phyloP scores from a whole-genome alignment of 306 rosid species.

The Inga laurina region DNA sequence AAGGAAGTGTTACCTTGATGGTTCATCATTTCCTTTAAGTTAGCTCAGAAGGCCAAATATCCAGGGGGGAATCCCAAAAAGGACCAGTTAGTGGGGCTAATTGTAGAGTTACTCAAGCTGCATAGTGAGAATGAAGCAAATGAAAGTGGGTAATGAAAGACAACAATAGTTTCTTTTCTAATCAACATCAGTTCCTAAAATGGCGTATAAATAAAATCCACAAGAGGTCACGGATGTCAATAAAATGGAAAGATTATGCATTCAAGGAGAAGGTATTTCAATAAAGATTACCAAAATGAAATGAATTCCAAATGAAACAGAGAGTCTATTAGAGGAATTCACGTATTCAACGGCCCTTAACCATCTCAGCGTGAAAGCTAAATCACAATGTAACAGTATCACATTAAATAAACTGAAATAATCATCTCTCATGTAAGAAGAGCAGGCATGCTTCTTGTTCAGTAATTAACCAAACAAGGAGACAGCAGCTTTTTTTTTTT shows the following conservation, averaged over 20 bases:
- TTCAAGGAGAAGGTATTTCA: not conserved
- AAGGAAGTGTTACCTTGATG: conserved; percentile 13
- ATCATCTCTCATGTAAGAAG: not conserved
- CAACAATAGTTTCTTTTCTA: not conserved
- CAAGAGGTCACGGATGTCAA: not conserved
- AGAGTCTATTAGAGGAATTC: not conserved
- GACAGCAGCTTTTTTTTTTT: not conserved
- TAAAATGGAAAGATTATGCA: not conserved
- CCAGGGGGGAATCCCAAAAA: not conserved
- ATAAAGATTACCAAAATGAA: not conserved
- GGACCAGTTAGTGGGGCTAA: not conserved
- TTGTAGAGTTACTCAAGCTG: conserved; percentile 1
- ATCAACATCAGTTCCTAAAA: not conserved
- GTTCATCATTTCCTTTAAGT: conserved; percentile 19
- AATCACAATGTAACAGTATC: not conserved
- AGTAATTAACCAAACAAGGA: not conserved
- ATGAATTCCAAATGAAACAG: not conserved
- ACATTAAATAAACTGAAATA: not conserved
- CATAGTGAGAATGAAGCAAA: not conserved
- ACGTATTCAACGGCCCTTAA: not conserved
- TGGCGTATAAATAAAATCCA: not conserved
- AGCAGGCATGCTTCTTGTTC: not conserved
- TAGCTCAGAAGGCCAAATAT: conserved; percentile 2
- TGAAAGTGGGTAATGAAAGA: not conserved
- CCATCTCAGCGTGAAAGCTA: not conserved